Conservation (phyloP, 192 early-diverging fungal species). For the Mortierella alpina region DNA sequence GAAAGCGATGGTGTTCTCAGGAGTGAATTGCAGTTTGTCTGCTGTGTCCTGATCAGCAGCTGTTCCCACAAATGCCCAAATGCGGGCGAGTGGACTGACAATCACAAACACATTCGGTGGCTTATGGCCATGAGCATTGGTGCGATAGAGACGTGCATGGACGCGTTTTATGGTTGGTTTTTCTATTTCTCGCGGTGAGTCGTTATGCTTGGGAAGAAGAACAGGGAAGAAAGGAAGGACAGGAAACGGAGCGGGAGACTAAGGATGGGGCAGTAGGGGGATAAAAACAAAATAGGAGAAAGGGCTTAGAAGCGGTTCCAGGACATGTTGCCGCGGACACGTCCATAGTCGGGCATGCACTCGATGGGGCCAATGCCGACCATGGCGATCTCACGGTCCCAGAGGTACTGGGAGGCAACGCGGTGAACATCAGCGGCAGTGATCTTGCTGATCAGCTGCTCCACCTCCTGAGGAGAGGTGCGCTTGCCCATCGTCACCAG, state of each 20-base stretch:
- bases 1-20: too few relatives aligned
- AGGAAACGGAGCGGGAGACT: neutral
- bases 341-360: constrained; percentile 88
- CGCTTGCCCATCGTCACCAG: constrained; percentile 93
- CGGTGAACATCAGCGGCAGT: constrained; percentile 88
- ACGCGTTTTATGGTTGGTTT: too few relatives aligned
- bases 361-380: constrained; percentile 91
- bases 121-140: too few relatives aligned
- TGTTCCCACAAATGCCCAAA: too few relatives aligned
- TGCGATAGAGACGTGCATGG: too few relatives aligned
- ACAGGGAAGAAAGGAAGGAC: too few relatives aligned
- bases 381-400: constrained; percentile 85
- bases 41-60: too few relatives aligned
- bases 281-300: neutral
- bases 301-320: constrained; percentile 73
- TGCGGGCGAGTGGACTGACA: too few relatives aligned
- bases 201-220: too few relatives aligned
- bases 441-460: constrained; percentile 84
- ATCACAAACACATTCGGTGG: too few relatives aligned
- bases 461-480: constrained; percentile 89
- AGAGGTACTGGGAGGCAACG: constrained; percentile 89
- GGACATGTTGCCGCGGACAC: constrained; percentile 89
- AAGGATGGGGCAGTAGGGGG: neutral
- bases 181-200: too few relatives aligned
- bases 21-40: too few relatives aligned